phyloP scores from a whole-genome alignment of 2,329 filamentous ascomycete genomes.

The Samsoniella hepiali region DNA sequence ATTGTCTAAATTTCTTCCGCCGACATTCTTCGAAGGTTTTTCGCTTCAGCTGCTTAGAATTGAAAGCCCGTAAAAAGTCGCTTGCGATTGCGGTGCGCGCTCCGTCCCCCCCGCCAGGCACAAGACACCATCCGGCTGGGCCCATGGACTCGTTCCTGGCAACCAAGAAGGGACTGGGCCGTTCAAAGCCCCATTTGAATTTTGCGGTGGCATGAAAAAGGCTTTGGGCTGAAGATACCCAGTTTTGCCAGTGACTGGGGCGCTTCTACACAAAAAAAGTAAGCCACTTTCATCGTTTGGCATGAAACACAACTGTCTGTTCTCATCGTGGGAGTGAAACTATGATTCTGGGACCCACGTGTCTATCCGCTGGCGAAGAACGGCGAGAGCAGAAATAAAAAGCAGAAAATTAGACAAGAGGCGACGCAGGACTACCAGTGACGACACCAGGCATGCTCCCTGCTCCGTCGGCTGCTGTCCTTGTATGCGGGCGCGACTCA shows the following conservation, averaged over 20 bases:
- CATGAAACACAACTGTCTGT: slow-evolving; percentile 9
- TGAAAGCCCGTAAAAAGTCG: not conserved
- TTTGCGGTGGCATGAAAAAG: not conserved
- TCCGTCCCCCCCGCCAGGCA: slow-evolving; percentile 1
- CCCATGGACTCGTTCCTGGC: not conserved
- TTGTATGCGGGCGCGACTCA: not conserved
- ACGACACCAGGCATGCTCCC: not conserved
- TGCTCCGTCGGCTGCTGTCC: no score
- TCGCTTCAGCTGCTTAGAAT: not conserved
- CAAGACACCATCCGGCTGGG: not conserved
- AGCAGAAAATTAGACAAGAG: not conserved
- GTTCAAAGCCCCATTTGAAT: not conserved
- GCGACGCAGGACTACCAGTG: not conserved
- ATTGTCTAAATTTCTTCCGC: not conserved
- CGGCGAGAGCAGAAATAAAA: not conserved
- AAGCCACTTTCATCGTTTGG: not conserved
- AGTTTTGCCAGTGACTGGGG: not conserved
- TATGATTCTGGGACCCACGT: slow-evolving; percentile 3
- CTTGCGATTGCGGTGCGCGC: not conserved
- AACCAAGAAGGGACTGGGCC: not conserved
- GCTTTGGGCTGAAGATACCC: not conserved
- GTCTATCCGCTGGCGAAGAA: not conserved
- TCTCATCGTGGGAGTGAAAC: not conserved
- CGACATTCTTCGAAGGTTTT: not conserved
- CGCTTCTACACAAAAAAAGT: not conserved